Conservation (phyloP, 768 basidiomycete species). For the Hygrophorus russula region DNA sequence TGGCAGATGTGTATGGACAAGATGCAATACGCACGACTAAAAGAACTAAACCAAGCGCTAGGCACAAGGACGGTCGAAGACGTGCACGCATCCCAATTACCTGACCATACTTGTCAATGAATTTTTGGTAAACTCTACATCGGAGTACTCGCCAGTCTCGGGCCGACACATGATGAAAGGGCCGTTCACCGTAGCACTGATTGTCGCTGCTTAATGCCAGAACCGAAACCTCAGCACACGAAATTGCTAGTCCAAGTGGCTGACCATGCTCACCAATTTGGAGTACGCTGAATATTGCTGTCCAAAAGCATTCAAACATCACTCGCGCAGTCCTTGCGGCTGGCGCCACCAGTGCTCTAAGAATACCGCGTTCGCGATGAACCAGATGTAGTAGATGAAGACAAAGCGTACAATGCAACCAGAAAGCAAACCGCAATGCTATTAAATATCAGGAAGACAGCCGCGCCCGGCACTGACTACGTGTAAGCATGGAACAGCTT, state of each 20-base stretch:
- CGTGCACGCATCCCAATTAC: slow-evolving; percentile 31
- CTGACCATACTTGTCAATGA: slow-evolving; percentile 6
- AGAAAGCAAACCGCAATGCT: slow-evolving; percentile 27
- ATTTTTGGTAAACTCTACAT: background rate
- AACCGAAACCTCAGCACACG: background rate
- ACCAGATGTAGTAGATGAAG: background rate
- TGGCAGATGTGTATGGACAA: background rate
- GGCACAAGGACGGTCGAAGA: slow-evolving; percentile 38
- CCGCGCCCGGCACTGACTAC: slow-evolving; percentile 31
- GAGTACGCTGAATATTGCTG: slow-evolving; percentile 32
- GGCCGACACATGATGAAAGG: slow-evolving; percentile 11
- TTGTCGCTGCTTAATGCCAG: slow-evolving; percentile 29
- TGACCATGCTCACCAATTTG: slow-evolving; percentile 36
- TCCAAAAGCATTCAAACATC: slow-evolving; percentile 47
- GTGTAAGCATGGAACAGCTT: slow-evolving; percentile 1
- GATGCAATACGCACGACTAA: slow-evolving; percentile 28
- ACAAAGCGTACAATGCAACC: slow-evolving; percentile 19
- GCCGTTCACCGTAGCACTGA: slow-evolving; percentile 34
- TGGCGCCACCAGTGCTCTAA: slow-evolving; percentile 25
- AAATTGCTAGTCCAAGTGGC: background rate
- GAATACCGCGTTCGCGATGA: slow-evolving; percentile 13
- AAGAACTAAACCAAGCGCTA: slow-evolving; percentile 33
- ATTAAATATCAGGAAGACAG: slow-evolving; percentile 38
- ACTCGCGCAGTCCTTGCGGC: slow-evolving; percentile 29
- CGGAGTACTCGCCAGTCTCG: slow-evolving; percentile 17